Conservation (phyloP, 345 rosid species). For the Bruguiera gymnorhiza region DNA sequence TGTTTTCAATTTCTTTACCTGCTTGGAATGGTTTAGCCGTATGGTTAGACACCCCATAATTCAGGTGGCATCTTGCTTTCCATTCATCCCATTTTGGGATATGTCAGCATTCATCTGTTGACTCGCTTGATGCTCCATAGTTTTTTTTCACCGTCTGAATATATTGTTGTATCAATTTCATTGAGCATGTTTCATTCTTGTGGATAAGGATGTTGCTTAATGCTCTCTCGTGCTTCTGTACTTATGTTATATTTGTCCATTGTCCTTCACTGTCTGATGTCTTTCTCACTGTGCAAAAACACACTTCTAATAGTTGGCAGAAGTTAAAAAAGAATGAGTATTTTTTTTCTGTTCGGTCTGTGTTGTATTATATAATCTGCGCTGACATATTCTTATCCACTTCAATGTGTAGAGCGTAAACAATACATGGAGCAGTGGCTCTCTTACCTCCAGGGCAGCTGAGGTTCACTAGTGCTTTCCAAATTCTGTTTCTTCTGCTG, state of each 20-base stretch:
- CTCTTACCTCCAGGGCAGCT: constrained; percentile 43
- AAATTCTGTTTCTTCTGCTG: constrained; percentile 2
- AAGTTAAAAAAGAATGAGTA: neutral
- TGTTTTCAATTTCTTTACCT: neutral
- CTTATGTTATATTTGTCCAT: neutral
- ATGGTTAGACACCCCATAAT: no score
- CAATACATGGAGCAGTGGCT: constrained; percentile 62
- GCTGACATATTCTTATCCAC: constrained; percentile 1
- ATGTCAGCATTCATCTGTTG: neutral
- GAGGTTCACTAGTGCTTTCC: constrained; percentile 14
- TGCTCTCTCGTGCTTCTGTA: no score
- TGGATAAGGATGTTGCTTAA: neutral
- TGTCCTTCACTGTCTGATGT: neutral
- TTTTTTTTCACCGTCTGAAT: neutral
- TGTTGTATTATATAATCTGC: neutral
- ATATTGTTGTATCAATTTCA: neutral
- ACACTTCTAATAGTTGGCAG: neutral
- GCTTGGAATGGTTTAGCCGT: neutral
- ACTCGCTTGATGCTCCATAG: neutral
- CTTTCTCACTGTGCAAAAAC: neutral
- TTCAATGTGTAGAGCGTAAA: constrained; percentile 47
- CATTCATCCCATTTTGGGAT: neutral
- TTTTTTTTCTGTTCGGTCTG: neutral
- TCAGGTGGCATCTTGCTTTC: neutral
- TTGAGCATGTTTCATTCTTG: neutral